phyloP scores from a whole-genome alignment of 257 asterid genomes.

The Linderniella brevidens region DNA sequence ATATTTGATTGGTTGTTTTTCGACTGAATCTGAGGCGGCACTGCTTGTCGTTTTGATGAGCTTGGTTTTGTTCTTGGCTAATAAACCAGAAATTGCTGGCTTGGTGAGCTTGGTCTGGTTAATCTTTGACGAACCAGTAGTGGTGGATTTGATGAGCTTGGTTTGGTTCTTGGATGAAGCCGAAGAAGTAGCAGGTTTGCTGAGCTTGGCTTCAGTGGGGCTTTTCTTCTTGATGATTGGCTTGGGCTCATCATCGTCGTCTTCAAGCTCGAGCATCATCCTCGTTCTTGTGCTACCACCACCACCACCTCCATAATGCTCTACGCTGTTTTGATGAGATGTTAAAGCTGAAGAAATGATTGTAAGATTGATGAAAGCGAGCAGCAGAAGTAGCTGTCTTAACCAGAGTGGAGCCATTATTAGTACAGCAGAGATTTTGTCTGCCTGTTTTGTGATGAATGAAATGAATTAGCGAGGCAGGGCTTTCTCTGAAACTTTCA shows the following conservation, averaged over 20 bases:
- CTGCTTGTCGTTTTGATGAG: conserved; percentile 14
- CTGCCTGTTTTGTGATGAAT: conserved; percentile 8
- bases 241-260: conserved; percentile 19
- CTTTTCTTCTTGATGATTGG: not conserved
- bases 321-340: conserved; percentile 6
- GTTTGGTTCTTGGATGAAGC: conserved; percentile 17
- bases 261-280: conserved; percentile 19
- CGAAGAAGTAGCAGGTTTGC: not conserved
- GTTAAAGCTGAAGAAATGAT: conserved; percentile 20
- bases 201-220: conserved; percentile 1
- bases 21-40: not conserved
- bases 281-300: conserved; percentile 17
- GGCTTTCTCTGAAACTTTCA: conserved; percentile 15
- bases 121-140: conserved; percentile 8
- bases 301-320: no score
- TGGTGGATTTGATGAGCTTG: conserved; percentile 13
- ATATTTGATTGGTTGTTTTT: conserved; percentile 27
- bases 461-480: not conserved
- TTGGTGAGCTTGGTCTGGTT: not conserved
- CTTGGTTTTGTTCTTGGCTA: conserved; percentile 31
- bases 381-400: conserved; percentile 24
- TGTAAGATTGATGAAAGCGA: conserved; percentile 26
- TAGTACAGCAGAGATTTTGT: not conserved
- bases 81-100: no score
- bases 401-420: conserved; percentile 48